Conservation (phyloP, 306 rosid genomes). For the Castanea sativa region DNA sequence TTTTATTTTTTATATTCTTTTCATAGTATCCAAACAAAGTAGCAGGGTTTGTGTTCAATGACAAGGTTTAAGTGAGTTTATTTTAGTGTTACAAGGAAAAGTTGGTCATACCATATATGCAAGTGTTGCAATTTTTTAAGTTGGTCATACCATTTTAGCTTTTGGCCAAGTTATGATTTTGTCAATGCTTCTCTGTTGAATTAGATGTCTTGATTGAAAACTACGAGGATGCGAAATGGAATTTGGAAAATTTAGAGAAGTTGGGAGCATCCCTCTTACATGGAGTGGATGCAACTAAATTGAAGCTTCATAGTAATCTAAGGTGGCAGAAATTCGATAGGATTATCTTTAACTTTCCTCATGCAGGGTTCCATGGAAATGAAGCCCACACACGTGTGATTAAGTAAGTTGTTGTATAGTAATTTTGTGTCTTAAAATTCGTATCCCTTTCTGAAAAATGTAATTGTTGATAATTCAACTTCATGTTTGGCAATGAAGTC, state of each 20-base stretch:
- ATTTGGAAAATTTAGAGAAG: conserved; percentile 34
- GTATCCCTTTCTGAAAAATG: not conserved
- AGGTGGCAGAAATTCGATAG: conserved; percentile 45
- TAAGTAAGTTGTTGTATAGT: conserved; percentile 36
- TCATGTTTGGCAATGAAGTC: not conserved
- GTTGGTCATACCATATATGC: not conserved
- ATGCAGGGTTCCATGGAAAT: not conserved
- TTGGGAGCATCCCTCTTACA: conserved; percentile 45
- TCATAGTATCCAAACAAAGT: not conserved
- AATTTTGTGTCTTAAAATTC: not conserved
- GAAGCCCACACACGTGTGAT: conserved; percentile 26
- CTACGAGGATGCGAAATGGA: conserved; percentile 49
- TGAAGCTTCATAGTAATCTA: conserved; percentile 39
- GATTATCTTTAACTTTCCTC: conserved; percentile 46
- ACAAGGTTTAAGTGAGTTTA: not conserved
- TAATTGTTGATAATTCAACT: not conserved
- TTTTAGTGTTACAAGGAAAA: not conserved
- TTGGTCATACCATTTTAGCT: not conserved
- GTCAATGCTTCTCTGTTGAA: conserved; percentile 9
- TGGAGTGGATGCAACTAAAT: conserved; percentile 57
- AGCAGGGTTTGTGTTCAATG: not conserved
- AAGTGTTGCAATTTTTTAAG: not conserved
- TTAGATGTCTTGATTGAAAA: conserved; percentile 42
- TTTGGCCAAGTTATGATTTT: not conserved
- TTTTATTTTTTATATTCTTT: not conserved